Evolutionary conservation across 129 eudicot genomes (phyloP), one percentile per base, ranked within the genome.

Genomic region (Centrapalus pauciflorus): DNA sequence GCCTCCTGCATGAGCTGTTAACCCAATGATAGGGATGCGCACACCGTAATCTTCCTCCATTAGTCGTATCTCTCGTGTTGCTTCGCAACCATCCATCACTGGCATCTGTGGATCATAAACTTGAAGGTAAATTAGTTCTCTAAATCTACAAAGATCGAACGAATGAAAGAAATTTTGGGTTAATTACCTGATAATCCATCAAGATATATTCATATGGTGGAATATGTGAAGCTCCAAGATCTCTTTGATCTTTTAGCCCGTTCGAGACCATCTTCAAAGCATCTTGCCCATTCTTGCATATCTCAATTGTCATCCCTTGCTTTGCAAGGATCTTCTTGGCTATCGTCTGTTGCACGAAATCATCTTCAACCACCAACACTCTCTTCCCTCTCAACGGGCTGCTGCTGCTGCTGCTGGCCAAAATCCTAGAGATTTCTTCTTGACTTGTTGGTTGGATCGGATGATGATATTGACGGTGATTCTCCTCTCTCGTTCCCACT

Each of bases 151-250:
- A n/a, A n/a, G n/a, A n/a, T n/a, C n/a, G n/a, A n/a, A n/a, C n/a
- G n/a, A n/a, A n/a, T n/a, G n/a, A n/a, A n/a, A n/a, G n/a, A n/a
- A n/a, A n/a, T n/a, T n/a, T n/a, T n/a, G n/a, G n/a, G n/a, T n/a
- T n/a, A n/a, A n/a, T n/a, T 76, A 83, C 88, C 81, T 83, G 70
- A 57, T 72, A 83, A 50, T 79, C 88, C 84, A 83, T 79, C 32
- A 83, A 72, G 17, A 83, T 68, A 10, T 33, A 72, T 57, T 83
- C 82, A 54, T 41, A 83, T 8, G 88, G 84, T 7, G 43, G 61
- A 64, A 35, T 34, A 49, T 30, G 6, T 5, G 78, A 61, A 56
- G 67, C 65, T 13, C 74, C 66, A 40, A 49, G 55, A 6, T 50
- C 7, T 41, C 29, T 41, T 74, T 66, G 82, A 64, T 65, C 63